phyloP scores from a whole-genome alignment of 2,329 filamentous ascomycete species.

The Calycina herbarum region DNA sequence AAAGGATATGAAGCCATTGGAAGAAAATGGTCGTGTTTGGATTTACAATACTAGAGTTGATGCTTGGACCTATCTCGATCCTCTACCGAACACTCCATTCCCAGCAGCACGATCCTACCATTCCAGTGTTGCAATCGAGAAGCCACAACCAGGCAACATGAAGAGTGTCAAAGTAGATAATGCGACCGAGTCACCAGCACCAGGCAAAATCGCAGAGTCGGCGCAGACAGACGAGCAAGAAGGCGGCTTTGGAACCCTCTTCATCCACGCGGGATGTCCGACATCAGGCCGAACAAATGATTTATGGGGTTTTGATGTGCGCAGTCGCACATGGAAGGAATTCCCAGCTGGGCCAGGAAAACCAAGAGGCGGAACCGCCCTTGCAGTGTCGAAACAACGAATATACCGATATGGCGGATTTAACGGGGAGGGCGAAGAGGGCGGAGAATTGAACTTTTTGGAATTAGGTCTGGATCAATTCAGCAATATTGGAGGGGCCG shows the following conservation, averaged over 20 bases:
- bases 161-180: slow-evolving; percentile 31
- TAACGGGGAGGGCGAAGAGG: slow-evolving; percentile 68
- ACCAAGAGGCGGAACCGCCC: slow-evolving; percentile 64
- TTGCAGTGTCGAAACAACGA: slow-evolving; percentile 62
- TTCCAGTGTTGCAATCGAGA: slow-evolving; percentile 55
- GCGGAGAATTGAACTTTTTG: slow-evolving; percentile 69
- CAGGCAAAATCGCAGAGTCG: slow-evolving; percentile 56
- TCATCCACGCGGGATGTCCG: slow-evolving; percentile 74
- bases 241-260: slow-evolving; percentile 68
- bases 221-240: slow-evolving; percentile 59
- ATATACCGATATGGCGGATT: slow-evolving; percentile 81
- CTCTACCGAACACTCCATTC: slow-evolving; percentile 48
- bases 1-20: slow-evolving; percentile 65
- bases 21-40: slow-evolving; percentile 77
- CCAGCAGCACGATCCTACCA: slow-evolving; percentile 74
- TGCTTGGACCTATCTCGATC: slow-evolving; percentile 65
- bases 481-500: slow-evolving; percentile 49
- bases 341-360: slow-evolving; percentile 67
- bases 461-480: slow-evolving; percentile 57
- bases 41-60: slow-evolving; percentile 65
- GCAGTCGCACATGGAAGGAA: slow-evolving; percentile 63
- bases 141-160: slow-evolving; percentile 43
- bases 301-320: slow-evolving; percentile 76
- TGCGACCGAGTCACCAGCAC: slow-evolving; percentile 52
- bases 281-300: slow-evolving; percentile 63